These are phyloP conservation scores for Yarrowia hollandica DNA, from an alignment of 805 yeast genomes.

Conservation along the genomic window DNA sequence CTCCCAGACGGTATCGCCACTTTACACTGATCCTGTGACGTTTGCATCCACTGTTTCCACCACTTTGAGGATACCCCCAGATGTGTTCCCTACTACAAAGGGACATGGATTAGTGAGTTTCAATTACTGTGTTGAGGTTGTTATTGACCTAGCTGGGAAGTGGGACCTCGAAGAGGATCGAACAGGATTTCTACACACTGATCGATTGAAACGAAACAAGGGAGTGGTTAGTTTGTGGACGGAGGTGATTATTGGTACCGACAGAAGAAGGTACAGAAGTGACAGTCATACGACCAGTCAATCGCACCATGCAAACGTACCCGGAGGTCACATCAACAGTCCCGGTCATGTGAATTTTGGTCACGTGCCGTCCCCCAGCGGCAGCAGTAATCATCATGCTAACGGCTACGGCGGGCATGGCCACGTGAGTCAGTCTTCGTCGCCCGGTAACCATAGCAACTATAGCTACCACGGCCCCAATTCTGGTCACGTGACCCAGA, in stretches of 20 bases:
- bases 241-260: constrained; percentile 80
- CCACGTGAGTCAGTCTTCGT: background rate
- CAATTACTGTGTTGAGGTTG: constrained; percentile 80
- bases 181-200: constrained; percentile 53
- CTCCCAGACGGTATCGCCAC: constrained; percentile 72
- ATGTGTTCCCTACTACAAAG: constrained; percentile 79
- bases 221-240: constrained; percentile 80
- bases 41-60: constrained; percentile 59
- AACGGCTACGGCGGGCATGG: background rate
- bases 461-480: background rate
- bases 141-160: constrained; percentile 74
- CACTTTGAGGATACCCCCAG: constrained; percentile 72
- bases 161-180: constrained; percentile 40
- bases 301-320: too few species aligned
- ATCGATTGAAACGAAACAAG: constrained; percentile 67
- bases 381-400: background rate
- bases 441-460: background rate
- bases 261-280: constrained; percentile 45
- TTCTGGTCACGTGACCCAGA: background rate
- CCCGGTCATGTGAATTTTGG: constrained; percentile 2
- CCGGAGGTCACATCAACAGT: background rate
- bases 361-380: constrained; percentile 6
- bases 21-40: constrained; percentile 71
- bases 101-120: constrained; percentile 72
- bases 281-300: background rate